phyloP scores from a whole-genome alignment of 495 filamentous ascomycete species.

The Trichoderma reesei region DNA sequence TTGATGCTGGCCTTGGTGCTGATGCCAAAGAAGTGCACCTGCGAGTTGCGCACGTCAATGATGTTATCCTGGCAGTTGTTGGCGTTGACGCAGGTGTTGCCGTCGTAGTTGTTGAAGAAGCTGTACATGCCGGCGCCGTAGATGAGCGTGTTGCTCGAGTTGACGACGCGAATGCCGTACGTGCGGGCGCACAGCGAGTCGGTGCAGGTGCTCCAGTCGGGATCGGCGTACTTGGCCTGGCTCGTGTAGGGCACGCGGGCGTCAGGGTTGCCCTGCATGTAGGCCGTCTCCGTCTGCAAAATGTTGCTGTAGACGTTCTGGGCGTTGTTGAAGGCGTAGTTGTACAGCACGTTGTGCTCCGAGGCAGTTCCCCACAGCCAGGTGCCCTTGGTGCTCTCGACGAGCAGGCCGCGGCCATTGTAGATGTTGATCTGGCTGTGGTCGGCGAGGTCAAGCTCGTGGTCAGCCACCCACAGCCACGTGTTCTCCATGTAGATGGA shows the following conservation, averaged over 20 bases:
- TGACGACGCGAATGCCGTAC: conserved; percentile 72
- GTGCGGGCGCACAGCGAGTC: conserved; percentile 62
- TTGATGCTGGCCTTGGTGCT: conserved; percentile 81
- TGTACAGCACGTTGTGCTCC: conserved; percentile 84
- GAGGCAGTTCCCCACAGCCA: conserved; percentile 71
- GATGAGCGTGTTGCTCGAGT: conserved; percentile 56
- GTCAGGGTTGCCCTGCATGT: conserved; percentile 80
- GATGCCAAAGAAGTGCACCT: conserved; percentile 65
- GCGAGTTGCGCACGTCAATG: conserved; percentile 64
- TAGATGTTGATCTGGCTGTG: conserved; percentile 83
- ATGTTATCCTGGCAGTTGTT: conserved; percentile 82
- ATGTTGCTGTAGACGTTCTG: conserved; percentile 74
- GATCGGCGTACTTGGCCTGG: conserved; percentile 58
- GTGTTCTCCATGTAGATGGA: conserved; percentile 81
- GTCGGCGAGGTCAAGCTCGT: conserved; percentile 70
- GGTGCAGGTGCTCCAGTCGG: conserved; percentile 57
- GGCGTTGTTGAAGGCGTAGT: conserved; percentile 73
- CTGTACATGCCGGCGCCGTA: conserved; percentile 76
- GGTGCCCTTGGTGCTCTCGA: conserved; percentile 52
- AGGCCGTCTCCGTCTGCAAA: conserved; percentile 89
- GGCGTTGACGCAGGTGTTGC: conserved; percentile 56
- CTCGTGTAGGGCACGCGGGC: conserved; percentile 57
- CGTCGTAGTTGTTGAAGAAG: conserved; percentile 81
- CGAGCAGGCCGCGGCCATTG: conserved; percentile 77
- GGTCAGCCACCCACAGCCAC: conserved; percentile 94